Evolutionary conservation across 768 basidiomycete species (phyloP), one percentile per base, ranked within the genome.

Genomic region (Astraeus odoratus): DNA sequence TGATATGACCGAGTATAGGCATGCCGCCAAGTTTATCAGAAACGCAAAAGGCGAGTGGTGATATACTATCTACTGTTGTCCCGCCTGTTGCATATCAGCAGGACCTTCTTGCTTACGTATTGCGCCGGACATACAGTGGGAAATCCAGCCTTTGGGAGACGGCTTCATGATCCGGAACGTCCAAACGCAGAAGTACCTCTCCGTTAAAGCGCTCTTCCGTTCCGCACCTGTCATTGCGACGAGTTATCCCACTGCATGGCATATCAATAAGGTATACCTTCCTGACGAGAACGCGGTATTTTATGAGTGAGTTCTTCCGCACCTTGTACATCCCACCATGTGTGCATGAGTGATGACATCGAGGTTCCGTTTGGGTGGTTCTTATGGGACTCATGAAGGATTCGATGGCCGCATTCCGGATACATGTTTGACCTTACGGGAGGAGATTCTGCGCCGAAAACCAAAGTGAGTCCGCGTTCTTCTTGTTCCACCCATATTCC

Each of bases 111-210:
- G n/a, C 37, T 39, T n/a, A 39, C 22, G 23, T 24, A 39, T 24
- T n/a, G n/a, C n/a, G 4, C 8, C 24, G 15, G 22, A 23, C 15
- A 6, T 10, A 5, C 9, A 39, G 37, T 39, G 37, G 37, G 37
- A 39, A 15, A 39, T 39, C 37, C 12, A 23, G 22, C 37, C 37
- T 5, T 24, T 39, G 37, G 37, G 37, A 12, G 37, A 39, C 6
- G 37, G 37, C 13, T 39, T 39, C 18, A 39, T 39, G 37, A 39
- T 39, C 37, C 37, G 37, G 25, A 39, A 39, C 22, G 37, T 39
- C 20, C 20, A 39, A n/a, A 39, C 37, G 37, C 37, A 39, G 22
- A 39, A 39, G 37, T 39, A 39, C 37, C 37, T 39, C 37, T 39
- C 37, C 23, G 20, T 39, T n/a, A 39, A 24, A 23, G 23, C 37